phyloP scores from a whole-genome alignment of 2,329 filamentous ascomycete genomes.

The Xylaria multiplex region DNA sequence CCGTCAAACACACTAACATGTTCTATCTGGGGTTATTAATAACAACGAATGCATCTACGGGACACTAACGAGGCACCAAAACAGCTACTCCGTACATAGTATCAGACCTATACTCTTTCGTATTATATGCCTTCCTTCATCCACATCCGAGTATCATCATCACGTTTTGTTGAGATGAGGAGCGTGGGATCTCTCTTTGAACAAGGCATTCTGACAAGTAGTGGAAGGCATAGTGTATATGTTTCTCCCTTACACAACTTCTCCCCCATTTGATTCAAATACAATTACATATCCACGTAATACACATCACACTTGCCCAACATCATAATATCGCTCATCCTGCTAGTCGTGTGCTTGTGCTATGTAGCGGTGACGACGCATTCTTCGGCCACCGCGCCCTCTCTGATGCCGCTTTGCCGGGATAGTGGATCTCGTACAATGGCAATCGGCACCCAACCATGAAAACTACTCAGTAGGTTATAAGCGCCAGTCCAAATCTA shows the following conservation, averaged over 20 bases:
- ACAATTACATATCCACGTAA: no score
- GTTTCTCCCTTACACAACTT: background rate
- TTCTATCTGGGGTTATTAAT: constrained; percentile 1
- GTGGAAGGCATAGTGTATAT: background rate
- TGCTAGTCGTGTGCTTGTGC: background rate
- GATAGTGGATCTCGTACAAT: constrained; percentile 11
- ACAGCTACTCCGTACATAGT: no score
- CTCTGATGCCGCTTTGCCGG: constrained; percentile 34
- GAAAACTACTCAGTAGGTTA: background rate
- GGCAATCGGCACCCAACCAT: constrained; percentile 9
- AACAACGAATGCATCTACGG: background rate
- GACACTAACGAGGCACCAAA: no score
- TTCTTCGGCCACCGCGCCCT: constrained; percentile 9
- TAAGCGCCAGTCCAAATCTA: constrained; percentile 24
- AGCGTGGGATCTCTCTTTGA: no score
- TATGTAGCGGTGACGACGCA: constrained; percentile 17
- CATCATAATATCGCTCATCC: background rate
- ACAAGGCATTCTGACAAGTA: no score
- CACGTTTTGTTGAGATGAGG: no score
- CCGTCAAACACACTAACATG: no score
- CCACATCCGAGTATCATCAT: no score
- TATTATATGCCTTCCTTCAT: no score
- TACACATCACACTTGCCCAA: background rate
- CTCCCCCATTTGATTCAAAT: background rate
- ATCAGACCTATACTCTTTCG: no score